These are phyloP conservation scores for Pseudevernia furfuracea DNA, from an alignment of 495 filamentous ascomycete genomes.

Conservation along the genomic window DNA sequence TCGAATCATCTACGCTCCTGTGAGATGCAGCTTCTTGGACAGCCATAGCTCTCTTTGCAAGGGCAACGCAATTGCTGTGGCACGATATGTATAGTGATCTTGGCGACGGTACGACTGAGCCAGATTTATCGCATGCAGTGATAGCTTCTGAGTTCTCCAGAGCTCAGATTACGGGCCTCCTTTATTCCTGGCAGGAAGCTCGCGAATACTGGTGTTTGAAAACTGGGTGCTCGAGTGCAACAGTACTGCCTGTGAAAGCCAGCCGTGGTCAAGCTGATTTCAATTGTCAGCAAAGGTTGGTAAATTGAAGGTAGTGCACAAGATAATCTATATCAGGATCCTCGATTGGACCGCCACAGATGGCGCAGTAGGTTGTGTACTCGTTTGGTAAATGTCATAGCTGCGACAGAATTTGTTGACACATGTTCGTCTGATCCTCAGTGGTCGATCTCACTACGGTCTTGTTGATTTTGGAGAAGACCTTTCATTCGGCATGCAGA, in stretches of 20 bases:
- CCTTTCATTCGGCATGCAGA: too few species aligned
- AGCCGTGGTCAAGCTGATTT: not conserved
- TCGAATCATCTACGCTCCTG: not conserved
- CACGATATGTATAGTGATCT: not conserved
- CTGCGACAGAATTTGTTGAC: too few species aligned
- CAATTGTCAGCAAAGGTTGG: not conserved
- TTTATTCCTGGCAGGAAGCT: not conserved
- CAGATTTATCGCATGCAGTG: not conserved
- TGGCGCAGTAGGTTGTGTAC: not conserved
- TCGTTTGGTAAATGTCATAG: not conserved
- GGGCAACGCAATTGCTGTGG: not conserved
- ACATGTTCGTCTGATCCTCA: too few species aligned
- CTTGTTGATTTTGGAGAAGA: too few species aligned
- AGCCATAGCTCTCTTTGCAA: not conserved
- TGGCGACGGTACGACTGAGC: not conserved
- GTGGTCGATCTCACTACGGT: too few species aligned
- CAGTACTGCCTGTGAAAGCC: not conserved
- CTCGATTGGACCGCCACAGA: constrained; percentile 2
- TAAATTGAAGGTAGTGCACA: too few species aligned
- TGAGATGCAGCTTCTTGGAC: too few species aligned
- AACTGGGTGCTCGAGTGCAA: not conserved
- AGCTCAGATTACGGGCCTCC: not conserved
- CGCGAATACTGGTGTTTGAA: not conserved
- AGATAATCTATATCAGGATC: not conserved
- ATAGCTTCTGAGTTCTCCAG: not conserved